Percentiles rank a stretch among this genome's conserved stretches.
Evolutionary conservation across 306 rosid species (phyloP).

Genomic region (Luffa acutangula): DNA sequence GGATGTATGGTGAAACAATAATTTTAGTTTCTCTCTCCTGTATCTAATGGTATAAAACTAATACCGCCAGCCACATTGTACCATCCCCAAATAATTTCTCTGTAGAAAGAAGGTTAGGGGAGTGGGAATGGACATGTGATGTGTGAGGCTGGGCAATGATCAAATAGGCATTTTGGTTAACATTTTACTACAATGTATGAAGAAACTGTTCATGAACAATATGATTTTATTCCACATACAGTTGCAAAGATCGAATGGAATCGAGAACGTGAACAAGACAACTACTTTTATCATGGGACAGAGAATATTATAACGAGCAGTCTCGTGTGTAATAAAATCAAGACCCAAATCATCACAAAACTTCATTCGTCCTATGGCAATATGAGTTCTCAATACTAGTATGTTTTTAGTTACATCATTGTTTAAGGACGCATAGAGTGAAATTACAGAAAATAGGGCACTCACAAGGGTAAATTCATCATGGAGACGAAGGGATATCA

Average conservation of each 20-base stretch:
- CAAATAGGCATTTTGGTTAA: not conserved
- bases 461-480: not conserved
- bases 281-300: not conserved
- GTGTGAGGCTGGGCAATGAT: not conserved
- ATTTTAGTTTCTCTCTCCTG: too few species aligned
- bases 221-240: not conserved
- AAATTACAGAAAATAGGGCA: not conserved
- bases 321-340: not conserved
- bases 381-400: not conserved
- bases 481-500: not conserved
- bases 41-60: too few species aligned
- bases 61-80: too few species aligned
- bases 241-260: not conserved
- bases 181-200: not conserved
- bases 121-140: not conserved
- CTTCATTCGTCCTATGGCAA: not conserved
- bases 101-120: not conserved
- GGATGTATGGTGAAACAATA: too few species aligned
- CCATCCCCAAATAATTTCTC: too few species aligned
- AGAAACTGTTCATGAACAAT: not conserved
- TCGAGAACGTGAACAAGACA: not conserved
- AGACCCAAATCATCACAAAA: not conserved
- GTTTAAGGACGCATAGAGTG: not conserved
- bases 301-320: not conserved
- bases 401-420: not conserved